Percentiles rank a stretch among this genome's conserved stretches.
These are phyloP conservation scores for Monosporascus sp. DNA, from an alignment of 2,329 filamentous ascomycete genomes.

Conservation along the genomic window DNA sequence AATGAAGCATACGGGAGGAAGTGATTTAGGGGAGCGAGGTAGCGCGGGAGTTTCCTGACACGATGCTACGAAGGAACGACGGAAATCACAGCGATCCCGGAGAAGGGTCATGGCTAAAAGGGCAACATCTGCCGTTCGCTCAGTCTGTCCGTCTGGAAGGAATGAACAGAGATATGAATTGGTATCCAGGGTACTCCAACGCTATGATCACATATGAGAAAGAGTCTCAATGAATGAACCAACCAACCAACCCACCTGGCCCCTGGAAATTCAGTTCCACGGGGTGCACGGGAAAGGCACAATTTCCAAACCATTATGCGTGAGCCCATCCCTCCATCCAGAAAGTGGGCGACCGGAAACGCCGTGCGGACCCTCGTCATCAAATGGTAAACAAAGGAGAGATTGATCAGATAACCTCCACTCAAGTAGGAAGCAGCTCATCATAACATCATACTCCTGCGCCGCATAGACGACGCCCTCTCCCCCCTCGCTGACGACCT, in stretches of 20 bases:
- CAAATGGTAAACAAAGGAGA: slow-evolving; percentile 1
- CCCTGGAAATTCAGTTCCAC: too few relatives aligned
- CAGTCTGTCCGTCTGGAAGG: background rate
- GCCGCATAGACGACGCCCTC: slow-evolving; percentile 33
- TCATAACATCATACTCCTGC: slow-evolving; percentile 58
- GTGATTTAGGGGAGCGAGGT: slow-evolving; percentile 6
- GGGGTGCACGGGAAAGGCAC: too few relatives aligned
- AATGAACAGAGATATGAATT: slow-evolving; percentile 9
- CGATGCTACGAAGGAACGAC: background rate
- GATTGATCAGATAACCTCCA: slow-evolving; percentile 1
- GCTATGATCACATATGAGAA: slow-evolving; percentile 13
- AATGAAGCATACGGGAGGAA: slow-evolving; percentile 19
- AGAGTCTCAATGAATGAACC: background rate
- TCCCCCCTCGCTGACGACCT: slow-evolving; percentile 19
- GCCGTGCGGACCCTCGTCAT: background rate
- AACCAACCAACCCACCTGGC: background rate
- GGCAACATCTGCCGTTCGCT: background rate
- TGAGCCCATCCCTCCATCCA: background rate
- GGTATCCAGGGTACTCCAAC: slow-evolving; percentile 19
- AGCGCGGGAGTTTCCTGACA: background rate
- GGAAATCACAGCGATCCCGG: background rate
- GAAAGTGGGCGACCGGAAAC: background rate
- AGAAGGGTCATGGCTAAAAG: background rate
- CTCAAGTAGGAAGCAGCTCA: too few relatives aligned
- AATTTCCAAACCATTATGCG: background rate